Evolutionary conservation across 345 rosid species (phyloP).

Genomic region (Leavenworthia alabamica): DNA sequence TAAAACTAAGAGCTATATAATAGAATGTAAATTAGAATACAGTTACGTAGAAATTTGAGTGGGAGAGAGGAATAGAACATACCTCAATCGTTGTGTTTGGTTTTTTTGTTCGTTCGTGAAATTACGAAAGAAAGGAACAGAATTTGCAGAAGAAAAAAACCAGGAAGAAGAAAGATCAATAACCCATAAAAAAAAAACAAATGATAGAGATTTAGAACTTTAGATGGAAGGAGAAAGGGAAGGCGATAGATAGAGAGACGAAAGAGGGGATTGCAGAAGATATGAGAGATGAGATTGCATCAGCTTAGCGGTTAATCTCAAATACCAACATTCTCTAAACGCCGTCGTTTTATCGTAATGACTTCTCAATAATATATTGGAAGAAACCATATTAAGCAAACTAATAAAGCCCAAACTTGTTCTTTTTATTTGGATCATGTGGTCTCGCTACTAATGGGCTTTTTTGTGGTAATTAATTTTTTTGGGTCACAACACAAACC

Average conservation of each 20-base stretch:
- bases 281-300: no score
- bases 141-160: not conserved
- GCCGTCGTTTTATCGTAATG: conserved; percentile 10
- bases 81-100: conserved; percentile 27
- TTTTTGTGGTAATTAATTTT: no score
- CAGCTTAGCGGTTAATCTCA: conserved; percentile 13
- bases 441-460: not conserved
- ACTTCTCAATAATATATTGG: not conserved
- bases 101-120: conserved; percentile 12
- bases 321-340: not conserved
- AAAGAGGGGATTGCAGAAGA: conserved; percentile 21
- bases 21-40: not conserved
- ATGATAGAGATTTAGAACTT: conserved; percentile 16
- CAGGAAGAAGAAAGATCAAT: not conserved
- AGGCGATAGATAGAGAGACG: conserved; percentile 21
- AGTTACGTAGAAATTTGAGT: not conserved
- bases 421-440: not conserved
- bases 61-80: not conserved
- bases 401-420: not conserved
- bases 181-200: no score
- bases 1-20: not conserved
- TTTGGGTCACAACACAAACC: no score
- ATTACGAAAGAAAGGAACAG: not conserved
- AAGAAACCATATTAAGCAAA: not conserved
- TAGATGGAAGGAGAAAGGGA: not conserved